Percentiles rank a stretch among this genome's conserved stretches.
phyloP scores from a whole-genome alignment of 192 early-diverging fungal genomes.

The Spizellomyces punctatus region DNA sequence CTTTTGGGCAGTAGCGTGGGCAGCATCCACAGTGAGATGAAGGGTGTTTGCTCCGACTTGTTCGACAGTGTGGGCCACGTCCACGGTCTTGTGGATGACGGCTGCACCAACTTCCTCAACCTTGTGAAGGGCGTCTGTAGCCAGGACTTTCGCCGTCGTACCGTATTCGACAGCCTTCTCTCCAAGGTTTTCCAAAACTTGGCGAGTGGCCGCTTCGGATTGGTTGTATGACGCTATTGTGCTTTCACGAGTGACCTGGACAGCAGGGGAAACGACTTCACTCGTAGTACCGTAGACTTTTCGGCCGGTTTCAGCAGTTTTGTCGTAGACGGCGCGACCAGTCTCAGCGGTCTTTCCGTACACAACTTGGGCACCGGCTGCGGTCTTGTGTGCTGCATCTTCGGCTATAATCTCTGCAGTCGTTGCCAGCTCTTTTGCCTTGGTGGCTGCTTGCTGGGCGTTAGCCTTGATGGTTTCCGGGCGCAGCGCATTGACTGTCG shows the following conservation, averaged over 20 bases:
- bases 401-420: constrained; percentile 4
- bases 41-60: not conserved
- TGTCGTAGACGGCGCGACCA: not conserved
- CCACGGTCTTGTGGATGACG: not conserved
- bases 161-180: constrained; percentile 16
- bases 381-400: not conserved
- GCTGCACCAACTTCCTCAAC: not conserved
- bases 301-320: constrained; percentile 1
- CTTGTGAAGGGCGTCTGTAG: constrained; percentile 23
- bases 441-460: not conserved
- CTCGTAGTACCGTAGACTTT: not conserved
- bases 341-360: not conserved
- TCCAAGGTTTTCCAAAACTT: constrained; percentile 2
- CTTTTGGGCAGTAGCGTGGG: not conserved
- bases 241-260: not conserved
- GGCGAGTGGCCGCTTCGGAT: not conserved
- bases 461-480: not conserved
- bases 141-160: constrained; percentile 16
- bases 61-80: not conserved
- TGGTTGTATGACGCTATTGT: constrained; percentile 6
- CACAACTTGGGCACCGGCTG: not conserved
- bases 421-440: not conserved
- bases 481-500: not conserved
- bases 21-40: constrained; percentile 1
- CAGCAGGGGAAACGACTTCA: constrained; percentile 12